Base-by-base conservation (phyloP, 164 flowering plant genomes). In the Echeveria elegans region DNA sequence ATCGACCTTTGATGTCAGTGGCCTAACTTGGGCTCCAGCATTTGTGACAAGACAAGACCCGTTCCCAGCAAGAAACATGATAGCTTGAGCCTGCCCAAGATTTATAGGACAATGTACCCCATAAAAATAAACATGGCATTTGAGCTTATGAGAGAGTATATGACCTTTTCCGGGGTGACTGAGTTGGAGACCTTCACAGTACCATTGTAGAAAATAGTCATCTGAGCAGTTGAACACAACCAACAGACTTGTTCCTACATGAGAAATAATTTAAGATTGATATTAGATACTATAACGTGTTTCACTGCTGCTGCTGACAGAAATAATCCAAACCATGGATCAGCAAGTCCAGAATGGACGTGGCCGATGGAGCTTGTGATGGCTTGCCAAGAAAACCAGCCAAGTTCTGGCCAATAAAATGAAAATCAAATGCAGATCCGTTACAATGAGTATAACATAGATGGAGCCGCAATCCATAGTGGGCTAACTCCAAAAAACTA, bases 171-270 rank as follows among this genome's bases (percentile, higher is more conserved):
- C n/a, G 89, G 88, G 15, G 94, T 66, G 68, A 92, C 73, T 72
- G 82, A 84, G 43, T 89, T 83, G 71, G 69, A 92, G 64, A 89
- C 94, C 68, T 78, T 80, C 71, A 92, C 97, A 4, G 80, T 63
- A 16, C 97, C 97, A 1, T 72, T 87, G 77, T 88, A 92, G 71
- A 92, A 92, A 73, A 92, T 84, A 63, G 96, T 92, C 75, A 92
- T 63, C 63, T 85, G 96, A 19, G 85, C 71, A 53, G 84, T 75
- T 68, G 84, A 74, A n/a, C n/a, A n/a, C n/a, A n/a, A 1, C 69
- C 77, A 11, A 79, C 38, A n/a, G 76, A 32, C 77, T 82, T 88
- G 71, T 74, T 80, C 81, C 91, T 85, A n/a, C 24, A 31, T 21
- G 4, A 6, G 8, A 12, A 12, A 1, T 10, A 4, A 4, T 56